Evolutionary conservation across 2,329 filamentous ascomycete genomes (phyloP), one percentile per base, ranked within the genome.

Genomic region (Cladobotryum mycophilum): DNA sequence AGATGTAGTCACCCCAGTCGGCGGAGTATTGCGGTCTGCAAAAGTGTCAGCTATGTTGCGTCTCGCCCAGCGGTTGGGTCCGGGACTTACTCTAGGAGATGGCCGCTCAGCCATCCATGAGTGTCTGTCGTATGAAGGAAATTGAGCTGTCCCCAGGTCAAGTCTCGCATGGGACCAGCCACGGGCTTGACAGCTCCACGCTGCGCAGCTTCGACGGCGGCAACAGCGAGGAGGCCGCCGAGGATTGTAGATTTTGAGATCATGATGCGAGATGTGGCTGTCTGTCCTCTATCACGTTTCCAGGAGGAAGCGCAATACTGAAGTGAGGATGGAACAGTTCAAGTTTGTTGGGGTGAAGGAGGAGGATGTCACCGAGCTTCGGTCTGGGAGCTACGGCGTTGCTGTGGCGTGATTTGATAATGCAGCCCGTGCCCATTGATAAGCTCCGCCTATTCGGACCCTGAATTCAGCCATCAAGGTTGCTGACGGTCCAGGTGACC

Each of bases 1-100:
- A 96, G 61, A 97, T 80, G 69, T 97, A 99, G 70, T 99, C 93
- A 52, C 93, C 93, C 90, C 93, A 97, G 68, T 99, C 93, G 43
- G 89, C 92, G 6, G 89, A 91, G 69, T 95, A 99, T 53, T 93
- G 92, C 3, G 89, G 78, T 71, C 86, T 89, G 55, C 25, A 40
- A 3, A 43, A 51, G n/a, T n/a, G 30, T 11, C 20, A 5, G 40
- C 17, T 14, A 9, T 17, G 40, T 42, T n/a, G 7, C 12, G 3
- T 38, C 36, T 38, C 5, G 9, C 9, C 12, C 36, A n/a, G 5
- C 9, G 14, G 14, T 7, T 17, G 13, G 2, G 5, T 38, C 8
- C 6, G 13, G 13, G 12, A 62, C 78, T 63, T 73, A 89, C 85
- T 99, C 93, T 73, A 91, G 85, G 5, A 97, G 72, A 74, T 99